phyloP scores from a whole-genome alignment of 2,329 filamentous ascomycete genomes.

The Davidsoniella australis region DNA sequence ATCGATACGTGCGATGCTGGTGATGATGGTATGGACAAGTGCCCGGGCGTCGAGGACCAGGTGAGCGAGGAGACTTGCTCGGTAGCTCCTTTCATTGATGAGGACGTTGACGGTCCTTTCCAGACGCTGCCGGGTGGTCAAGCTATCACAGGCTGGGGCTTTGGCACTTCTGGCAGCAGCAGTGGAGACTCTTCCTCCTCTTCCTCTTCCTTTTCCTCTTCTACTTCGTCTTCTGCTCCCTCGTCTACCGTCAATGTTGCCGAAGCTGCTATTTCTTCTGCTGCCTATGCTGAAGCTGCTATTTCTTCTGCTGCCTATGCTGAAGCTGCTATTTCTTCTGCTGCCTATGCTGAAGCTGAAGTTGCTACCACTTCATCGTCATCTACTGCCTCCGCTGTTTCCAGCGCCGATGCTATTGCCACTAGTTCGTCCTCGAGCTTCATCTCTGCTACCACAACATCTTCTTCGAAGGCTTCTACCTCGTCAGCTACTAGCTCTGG shows the following conservation, averaged over 20 bases:
- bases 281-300: not conserved
- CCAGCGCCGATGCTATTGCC: not conserved
- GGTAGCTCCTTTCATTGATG: conserved; percentile 29
- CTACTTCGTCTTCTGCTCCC: not conserved
- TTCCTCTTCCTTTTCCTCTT: not conserved
- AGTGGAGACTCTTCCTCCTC: not conserved
- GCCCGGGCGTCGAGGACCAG: conserved; percentile 33
- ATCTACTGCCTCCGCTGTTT: not conserved
- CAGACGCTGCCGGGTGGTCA: conserved; percentile 37
- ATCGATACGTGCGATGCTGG: conserved; percentile 49
- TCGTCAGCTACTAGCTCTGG: not conserved
- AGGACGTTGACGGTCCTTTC: conserved; percentile 28
- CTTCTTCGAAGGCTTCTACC: not conserved
- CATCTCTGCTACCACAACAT: not conserved
- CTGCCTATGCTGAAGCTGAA: not conserved
- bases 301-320: not conserved
- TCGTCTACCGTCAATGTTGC: not conserved
- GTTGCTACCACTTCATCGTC: conserved; percentile 4
- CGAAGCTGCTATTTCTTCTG: not conserved
- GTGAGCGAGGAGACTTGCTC: conserved; percentile 35
- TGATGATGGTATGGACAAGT: conserved; percentile 42
- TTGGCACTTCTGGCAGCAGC: conserved; percentile 20
- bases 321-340: not conserved
- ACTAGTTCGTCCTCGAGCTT: not conserved
- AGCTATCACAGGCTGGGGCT: conserved; percentile 33